Base-by-base conservation (phyloP, 345 rosid genomes). In the Populus ilicifolia region DNA sequence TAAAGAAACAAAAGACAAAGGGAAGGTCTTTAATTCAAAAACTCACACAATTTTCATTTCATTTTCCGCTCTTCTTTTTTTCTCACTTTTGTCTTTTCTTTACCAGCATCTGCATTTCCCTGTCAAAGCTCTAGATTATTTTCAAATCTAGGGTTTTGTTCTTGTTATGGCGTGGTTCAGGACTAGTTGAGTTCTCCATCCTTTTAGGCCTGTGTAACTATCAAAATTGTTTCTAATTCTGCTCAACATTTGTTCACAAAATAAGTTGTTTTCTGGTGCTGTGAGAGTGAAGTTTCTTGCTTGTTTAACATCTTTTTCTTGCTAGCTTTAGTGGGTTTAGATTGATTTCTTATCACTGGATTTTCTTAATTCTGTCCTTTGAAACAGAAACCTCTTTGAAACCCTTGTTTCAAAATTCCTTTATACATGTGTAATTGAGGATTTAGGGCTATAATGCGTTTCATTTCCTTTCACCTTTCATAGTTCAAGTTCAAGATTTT, bases 61-160 rank as follows among this genome's bases (percentile, higher is more conserved):
- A 29, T n/a, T 71, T 65, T n/a, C 81, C 52, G 61, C 5, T 50
- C 29, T n/a, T 1, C 67, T 48, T 74, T 66, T 29, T 44, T 25
- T n/a, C 33, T 2, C 21, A 25, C 68, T 30, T 33, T 76, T 81
- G 77, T 81, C 83, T 72, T 77, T 77, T 48, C 41, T 8, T 30
- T 69, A 52, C 72, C 81, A 74, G 38, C 78, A 50, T 33, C 63
- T 73, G 43, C 74, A 73, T 59, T 77, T 73, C 70, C 75, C 71
- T 16, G 29, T 73, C 80, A 73, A 81, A 77, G 52, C 80, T 78
- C 78, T 78, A 69, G 78, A 77, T 81, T 73, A 20, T 64, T 27
- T 25, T 8, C 27, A 46, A 77, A 77, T 81, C 80, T 77, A 73
- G 84, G 81, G 75, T 50, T 74, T 81, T 72, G 12, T 67, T 8